These are phyloP conservation scores for Paralagenidium karlingii DNA, from an alignment of 352 stramenopile species.

Conservation along the genomic window DNA sequence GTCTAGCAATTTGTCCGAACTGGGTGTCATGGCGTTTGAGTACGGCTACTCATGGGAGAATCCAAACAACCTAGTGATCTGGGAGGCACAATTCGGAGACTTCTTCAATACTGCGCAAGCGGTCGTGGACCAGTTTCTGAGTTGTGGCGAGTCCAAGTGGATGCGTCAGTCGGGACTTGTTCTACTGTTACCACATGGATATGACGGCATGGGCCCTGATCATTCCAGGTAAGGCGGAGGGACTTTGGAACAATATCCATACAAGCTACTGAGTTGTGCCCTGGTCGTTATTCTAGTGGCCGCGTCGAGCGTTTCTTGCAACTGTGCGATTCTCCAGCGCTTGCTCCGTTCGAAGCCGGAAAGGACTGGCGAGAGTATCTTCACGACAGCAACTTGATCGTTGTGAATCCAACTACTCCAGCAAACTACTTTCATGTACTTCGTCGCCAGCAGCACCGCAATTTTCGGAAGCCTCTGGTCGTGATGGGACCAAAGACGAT, in stretches of 20 bases:
- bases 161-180: slow-evolving; percentile 78
- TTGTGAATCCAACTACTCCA: slow-evolving; percentile 77
- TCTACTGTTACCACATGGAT: slow-evolving; percentile 78
- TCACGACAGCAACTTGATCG: slow-evolving; percentile 76
- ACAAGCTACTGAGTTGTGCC: neutral
- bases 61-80: slow-evolving; percentile 70
- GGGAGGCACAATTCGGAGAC: slow-evolving; percentile 87
- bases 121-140: slow-evolving; percentile 83
- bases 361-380: slow-evolving; percentile 41
- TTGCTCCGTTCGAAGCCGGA: slow-evolving; percentile 14
- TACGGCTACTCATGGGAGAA: slow-evolving; percentile 85
- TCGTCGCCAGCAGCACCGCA: slow-evolving; percentile 75
- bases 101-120: slow-evolving; percentile 85
- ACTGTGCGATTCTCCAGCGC: slow-evolving; percentile 55
- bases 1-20: slow-evolving; percentile 75
- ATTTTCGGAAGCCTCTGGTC: slow-evolving; percentile 63
- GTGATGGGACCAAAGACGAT: slow-evolving; percentile 75
- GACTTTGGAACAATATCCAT: neutral
- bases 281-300: slow-evolving; percentile 25
- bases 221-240: slow-evolving; percentile 30
- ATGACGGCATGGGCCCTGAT: slow-evolving; percentile 79
- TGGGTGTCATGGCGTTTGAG: slow-evolving; percentile 83
- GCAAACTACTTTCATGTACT: slow-evolving; percentile 96
- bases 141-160: slow-evolving; percentile 82
- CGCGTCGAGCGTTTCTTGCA: slow-evolving; percentile 82